These are phyloP conservation scores for Pneumocystis murina DNA, from an alignment of 1,139 yeast genomes.

Conservation along the genomic window DNA sequence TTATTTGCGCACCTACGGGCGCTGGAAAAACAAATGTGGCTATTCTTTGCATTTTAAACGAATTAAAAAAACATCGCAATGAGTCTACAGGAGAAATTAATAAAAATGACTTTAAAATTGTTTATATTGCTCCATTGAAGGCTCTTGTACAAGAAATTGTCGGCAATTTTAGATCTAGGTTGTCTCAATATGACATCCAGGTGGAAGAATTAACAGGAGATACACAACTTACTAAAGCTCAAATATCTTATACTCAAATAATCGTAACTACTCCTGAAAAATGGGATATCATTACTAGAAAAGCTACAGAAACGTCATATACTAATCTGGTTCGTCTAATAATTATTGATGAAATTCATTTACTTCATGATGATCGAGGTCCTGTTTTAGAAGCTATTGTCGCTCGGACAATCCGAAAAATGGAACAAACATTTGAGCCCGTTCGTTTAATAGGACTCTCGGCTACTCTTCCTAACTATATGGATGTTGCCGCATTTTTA, in stretches of 20 bases:
- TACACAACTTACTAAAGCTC: constrained; percentile 58
- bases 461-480: constrained; percentile 84
- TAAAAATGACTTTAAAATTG: constrained; percentile 44
- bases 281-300: constrained; percentile 92
- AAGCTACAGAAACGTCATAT: constrained; percentile 48
- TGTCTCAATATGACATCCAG: constrained; percentile 45
- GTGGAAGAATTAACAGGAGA: constrained; percentile 92
- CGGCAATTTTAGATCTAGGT: constrained; percentile 62
- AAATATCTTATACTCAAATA: constrained; percentile 64
- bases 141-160: constrained; percentile 95
- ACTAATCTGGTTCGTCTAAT: constrained; percentile 51
- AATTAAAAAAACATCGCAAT: constrained; percentile 42
- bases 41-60: constrained; percentile 53
- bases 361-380: constrained; percentile 88
- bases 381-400: constrained; percentile 85
- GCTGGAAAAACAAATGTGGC: constrained; percentile 98
- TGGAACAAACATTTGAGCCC: constrained; percentile 30
- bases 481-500: constrained; percentile 72
- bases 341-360: constrained; percentile 88
- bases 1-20: constrained; percentile 95
- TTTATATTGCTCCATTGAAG: constrained; percentile 85
- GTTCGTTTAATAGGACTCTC: constrained; percentile 75
- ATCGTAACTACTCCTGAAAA: constrained; percentile 90
- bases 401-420: constrained; percentile 48
- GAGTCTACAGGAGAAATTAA: constrained; percentile 33